Evolutionary conservation across 1,284 basidiomycete species (phyloP), one percentile per base, ranked within the genome.

Genomic region (Schizophyllum commune): DNA sequence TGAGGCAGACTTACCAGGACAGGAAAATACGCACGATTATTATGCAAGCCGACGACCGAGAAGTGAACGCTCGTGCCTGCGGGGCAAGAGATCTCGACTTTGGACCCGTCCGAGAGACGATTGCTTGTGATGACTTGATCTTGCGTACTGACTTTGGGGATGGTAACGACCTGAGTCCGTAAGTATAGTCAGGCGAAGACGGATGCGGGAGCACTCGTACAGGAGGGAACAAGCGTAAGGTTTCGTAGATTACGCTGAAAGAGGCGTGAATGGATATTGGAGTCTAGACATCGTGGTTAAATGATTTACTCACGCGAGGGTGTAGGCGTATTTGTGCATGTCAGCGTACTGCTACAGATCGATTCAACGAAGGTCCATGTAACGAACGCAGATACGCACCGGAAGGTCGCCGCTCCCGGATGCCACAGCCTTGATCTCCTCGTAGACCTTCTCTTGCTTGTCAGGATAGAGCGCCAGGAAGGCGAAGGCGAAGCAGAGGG

Each of bases 181-280:
- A 59, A 20, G 39, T 33, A 56, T 19, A 17, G 53, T 17, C 57
- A 51, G 13, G 22, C 53, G 22, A 19, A 52, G 13, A 61, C 17
- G 22, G 33, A 39, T 15, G 39, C 33, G 8, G 51, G 21, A 60
- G 17, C 8, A 8, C 52, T 56, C 79, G 67, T 57, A 85, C 84
- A 8, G 83, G 77, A 55, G 85, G 82, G 67, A 81, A 85, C 65
- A 86, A 71, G 20, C 86, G 77, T 9, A 88, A 71, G 0, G 83
- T 80, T 70, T 89, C 86, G 67, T 85, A 77, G 61, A 84, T 73
- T 1, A 83, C 80, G 9, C 83, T 85, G 60, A 20, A 21, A 33
- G 13, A 33, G 63, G 60, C 57, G 62, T 32, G 22, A 61, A 55
- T 27, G 63, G 62, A 55, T 7, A 7, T 13, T 39, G 13, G 7